Evolutionary conservation across 2,329 filamentous ascomycete genomes (phyloP), one percentile per base, ranked within the genome.

Genomic region (Talaromyces sp.): DNA sequence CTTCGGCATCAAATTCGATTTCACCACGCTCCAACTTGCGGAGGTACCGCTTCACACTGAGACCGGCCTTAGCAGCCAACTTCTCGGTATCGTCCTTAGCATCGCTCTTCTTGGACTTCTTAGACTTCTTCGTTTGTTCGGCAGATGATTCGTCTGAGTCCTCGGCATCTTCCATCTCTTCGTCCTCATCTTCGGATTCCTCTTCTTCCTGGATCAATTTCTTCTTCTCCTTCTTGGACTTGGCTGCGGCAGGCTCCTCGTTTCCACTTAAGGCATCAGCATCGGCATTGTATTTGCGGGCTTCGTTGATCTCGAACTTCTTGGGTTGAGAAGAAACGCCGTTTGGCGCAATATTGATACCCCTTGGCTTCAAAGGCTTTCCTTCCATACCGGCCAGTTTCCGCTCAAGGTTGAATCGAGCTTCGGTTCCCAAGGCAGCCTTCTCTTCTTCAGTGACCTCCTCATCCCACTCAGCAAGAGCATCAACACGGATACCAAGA

Each of bases 241-340:
- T 76, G 21, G 65, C 66, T 13, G 73, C 65, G 62, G 77, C 72
- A 13, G 83, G 81, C 21, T 56, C 57, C 65, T 88, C 87, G 66
- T 89, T 84, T 50, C 84, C 84, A 60, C 80, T 80, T 53, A 97
- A 78, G 63, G 91, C 93, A 75, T 99, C 94, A 56, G 91, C 94
- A 70, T 97, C 92, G 51, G 85, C 82, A 75, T 97, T 97, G 82
- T 99, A 99, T 76, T 93, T 94, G 71, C 90, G 84, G 10, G 89
- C 89, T 75, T 97, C 91, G 78, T 95, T 96, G 69, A 99, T 81
- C 63, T 92, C 89, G 62, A 75, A 78, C 77, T 96, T 96, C 67
- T 86, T 85, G 58, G 86, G 84, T 65, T 82, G 78, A 39, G 77
- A 77, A 36, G 81, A 73, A 64, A 86, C 83, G 61, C 89, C 89